Evolutionary conservation across 345 rosid genomes (phyloP), one percentile per base, ranked within the genome.

Genomic region (Microcos paniculata): DNA sequence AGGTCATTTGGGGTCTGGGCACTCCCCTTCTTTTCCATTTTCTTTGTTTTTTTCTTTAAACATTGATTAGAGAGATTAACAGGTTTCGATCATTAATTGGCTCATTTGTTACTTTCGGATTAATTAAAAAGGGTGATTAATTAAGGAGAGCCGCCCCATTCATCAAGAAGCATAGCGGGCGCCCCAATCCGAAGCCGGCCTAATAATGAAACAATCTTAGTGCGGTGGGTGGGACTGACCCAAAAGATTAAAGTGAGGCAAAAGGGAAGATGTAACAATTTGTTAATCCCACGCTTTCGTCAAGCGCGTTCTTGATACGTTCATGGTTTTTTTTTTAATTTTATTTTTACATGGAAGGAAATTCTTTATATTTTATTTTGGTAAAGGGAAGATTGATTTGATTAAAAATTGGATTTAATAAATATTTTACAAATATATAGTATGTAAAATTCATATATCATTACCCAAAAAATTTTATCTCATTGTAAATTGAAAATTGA

Each of bases 191-290:
- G 46, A 8, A 70, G 64, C 53, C 68, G 30, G 77, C 72, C 78
- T 81, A 79, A 87, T 81, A 80, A 90, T 86, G 87, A 83, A 85
- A 79, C 89, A 90, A 88, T 88, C 85, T 85, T 70, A 90, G 94
- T 91, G 94, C 90, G 92, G 88, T 91, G 70, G 92, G 89, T 86
- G 88, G 88, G 81, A 82, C 94, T 80, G 90, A 81, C 88, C 78
- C 87, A 70, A 76, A 80, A 79, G 87, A 76, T 51, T 66, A 86
- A 86, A 87, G 84, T 67, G 73, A 84, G 55, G 80, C 82, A 83
- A 84, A 87, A 79, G 65, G 83, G 85, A 0, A 79, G 13, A 56
- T n/a, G 4, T 56, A 12, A 49, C 16, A 3, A 57, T 14, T 26
- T 26, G 1, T 30, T 38, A 15, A 38, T 1, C 19, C 61, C 81